phyloP scores from a whole-genome alignment of 2,329 filamentous ascomycete genomes.

The Penicillium sp. region DNA sequence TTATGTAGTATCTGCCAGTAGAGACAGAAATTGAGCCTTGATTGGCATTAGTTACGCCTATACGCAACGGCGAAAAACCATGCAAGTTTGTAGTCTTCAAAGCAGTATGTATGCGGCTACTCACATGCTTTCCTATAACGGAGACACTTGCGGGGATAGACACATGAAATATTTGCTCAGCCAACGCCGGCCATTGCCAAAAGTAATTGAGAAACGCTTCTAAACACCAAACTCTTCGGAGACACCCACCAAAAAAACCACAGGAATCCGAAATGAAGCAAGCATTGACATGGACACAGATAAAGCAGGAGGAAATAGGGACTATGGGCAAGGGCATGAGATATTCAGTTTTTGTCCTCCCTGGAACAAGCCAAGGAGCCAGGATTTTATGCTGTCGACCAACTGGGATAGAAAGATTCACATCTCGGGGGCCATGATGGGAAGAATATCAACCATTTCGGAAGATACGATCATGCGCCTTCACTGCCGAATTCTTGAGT shows the following conservation, averaged over 20 bases:
- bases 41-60: background rate
- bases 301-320: background rate
- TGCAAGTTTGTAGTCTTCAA: background rate
- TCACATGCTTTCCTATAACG: conserved; percentile 9
- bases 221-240: conserved; percentile 30
- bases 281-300: conserved; percentile 4
- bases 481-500: conserved; percentile 95
- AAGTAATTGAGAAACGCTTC: conserved; percentile 26
- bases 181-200: conserved; percentile 32
- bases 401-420: background rate
- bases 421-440: background rate
- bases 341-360: conserved; percentile 1
- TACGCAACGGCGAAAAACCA: background rate
- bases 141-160: conserved; percentile 10
- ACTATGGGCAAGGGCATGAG: conserved; percentile 1
- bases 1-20: background rate
- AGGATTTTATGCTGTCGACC: background rate
- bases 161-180: conserved; percentile 21
- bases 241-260: conserved; percentile 9
- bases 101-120: conserved; percentile 5
- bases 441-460: background rate
- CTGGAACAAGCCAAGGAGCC: background rate
- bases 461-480: conserved; percentile 55
- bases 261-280: conserved; percentile 11
- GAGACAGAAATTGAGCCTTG: background rate